Evolutionary conservation across 176 grass and related monocot genomes (phyloP).

Genomic region (Paspalum vaginatum): DNA sequence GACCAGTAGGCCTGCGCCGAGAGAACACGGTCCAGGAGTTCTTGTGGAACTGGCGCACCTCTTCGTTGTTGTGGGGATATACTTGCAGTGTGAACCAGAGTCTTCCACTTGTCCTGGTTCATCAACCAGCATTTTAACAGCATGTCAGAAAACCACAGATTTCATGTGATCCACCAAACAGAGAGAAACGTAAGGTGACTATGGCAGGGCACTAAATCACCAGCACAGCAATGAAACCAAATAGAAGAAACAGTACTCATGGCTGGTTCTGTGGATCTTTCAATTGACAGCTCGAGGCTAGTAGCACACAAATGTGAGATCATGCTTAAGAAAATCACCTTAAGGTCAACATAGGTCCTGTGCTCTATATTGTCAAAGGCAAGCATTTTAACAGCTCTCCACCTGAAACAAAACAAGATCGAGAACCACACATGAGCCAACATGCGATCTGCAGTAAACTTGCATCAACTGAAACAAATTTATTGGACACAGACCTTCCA

Average conservation of each 20-base stretch:
- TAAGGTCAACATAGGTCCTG: constrained; percentile 92
- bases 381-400: constrained; percentile 78
- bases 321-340: constrained; percentile 59
- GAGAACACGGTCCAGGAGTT: constrained; percentile 72
- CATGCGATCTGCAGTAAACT: not conserved
- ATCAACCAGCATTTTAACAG: constrained; percentile 7
- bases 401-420: constrained; percentile 50
- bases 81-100: constrained; percentile 77
- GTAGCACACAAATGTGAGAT: not conserved
- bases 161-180: not conserved
- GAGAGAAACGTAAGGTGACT: not conserved
- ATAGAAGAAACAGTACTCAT: not conserved
- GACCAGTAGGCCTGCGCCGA: constrained; percentile 72
- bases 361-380: constrained; percentile 72
- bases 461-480: not conserved
- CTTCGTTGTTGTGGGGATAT: constrained; percentile 76
- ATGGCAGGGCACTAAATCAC: not conserved
- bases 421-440: constrained; percentile 27
- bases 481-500: constrained; percentile 64
- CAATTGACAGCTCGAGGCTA: not conserved
- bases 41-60: constrained; percentile 75
- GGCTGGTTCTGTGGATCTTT: not conserved
- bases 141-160: not conserved
- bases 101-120: constrained; percentile 91
- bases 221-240: not conserved